phyloP scores from a whole-genome alignment of 1,139 yeast species.

The Magnusiomyces sp. region DNA sequence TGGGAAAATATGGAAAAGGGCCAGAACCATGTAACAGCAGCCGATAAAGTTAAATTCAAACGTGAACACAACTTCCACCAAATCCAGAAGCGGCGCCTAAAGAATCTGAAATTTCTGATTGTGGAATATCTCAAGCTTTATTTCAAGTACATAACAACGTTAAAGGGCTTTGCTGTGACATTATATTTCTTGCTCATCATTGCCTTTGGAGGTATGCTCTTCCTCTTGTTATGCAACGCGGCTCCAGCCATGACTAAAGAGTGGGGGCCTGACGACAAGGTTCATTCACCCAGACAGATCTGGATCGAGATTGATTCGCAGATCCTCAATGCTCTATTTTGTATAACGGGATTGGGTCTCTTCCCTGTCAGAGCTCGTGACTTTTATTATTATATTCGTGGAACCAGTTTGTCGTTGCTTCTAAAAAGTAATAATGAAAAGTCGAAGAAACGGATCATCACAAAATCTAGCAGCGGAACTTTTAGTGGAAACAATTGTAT shows the following conservation, averaged over 20 bases:
- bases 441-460: slow-evolving; percentile 1
- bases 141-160: slow-evolving; percentile 7
- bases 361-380: slow-evolving; percentile 19
- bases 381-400: slow-evolving; percentile 16
- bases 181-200: slow-evolving; percentile 18
- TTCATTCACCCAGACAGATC: slow-evolving; percentile 18
- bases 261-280: slow-evolving; percentile 19
- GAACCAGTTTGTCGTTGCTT: slow-evolving; percentile 6
- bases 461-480: slow-evolving; percentile 3
- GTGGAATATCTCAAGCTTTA: slow-evolving; percentile 9
- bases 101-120: slow-evolving; percentile 2
- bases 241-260: slow-evolving; percentile 20
- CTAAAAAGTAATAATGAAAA: too few species aligned
- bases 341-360: slow-evolving; percentile 20
- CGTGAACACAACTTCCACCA: slow-evolving; percentile 12
- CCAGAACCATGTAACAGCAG: slow-evolving; percentile 8
- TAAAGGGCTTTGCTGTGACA: slow-evolving; percentile 19
- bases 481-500: slow-evolving; percentile 5
- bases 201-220: slow-evolving; percentile 24
- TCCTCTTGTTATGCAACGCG: slow-evolving; percentile 19
- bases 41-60: slow-evolving; percentile 13
- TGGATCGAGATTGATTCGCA: slow-evolving; percentile 24
- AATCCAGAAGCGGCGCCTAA: slow-evolving; percentile 8
- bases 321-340: slow-evolving; percentile 19
- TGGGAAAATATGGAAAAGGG: neutral